Conservation (phyloP, 768 basidiomycete species). For the Lactifluus hygrophoroides region DNA sequence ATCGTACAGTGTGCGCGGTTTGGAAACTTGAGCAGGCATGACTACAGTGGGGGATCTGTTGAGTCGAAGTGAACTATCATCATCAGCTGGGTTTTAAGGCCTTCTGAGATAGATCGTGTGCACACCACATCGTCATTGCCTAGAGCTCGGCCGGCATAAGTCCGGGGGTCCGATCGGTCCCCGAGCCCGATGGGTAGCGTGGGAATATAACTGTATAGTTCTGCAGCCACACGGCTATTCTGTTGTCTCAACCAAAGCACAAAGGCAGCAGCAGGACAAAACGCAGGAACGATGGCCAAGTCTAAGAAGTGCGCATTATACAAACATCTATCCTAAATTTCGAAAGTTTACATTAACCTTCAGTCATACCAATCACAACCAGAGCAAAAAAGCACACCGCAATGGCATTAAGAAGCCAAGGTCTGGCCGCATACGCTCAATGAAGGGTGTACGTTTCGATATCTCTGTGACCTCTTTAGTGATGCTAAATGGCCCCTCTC, state of each 20-base stretch:
- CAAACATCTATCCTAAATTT: constrained; percentile 6
- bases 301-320: constrained; percentile 78
- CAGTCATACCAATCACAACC: constrained; percentile 93
- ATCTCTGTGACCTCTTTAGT: constrained; percentile 27
- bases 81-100: neutral
- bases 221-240: constrained; percentile 23
- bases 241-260: neutral
- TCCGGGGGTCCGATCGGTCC: neutral
- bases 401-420: constrained; percentile 91
- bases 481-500: constrained; percentile 5
- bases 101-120: neutral
- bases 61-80: neutral
- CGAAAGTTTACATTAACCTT: constrained; percentile 8
- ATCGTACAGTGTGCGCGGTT: constrained; percentile 89
- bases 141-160: neutral
- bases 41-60: neutral
- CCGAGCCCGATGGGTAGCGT: neutral
- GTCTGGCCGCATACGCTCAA: constrained; percentile 57
- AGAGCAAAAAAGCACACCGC: constrained; percentile 92
- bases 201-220: constrained; percentile 25
- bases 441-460: constrained; percentile 93
- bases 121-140: too few relatives aligned
- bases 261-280: constrained; percentile 13
- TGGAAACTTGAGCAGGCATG: constrained; percentile 49
- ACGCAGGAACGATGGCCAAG: constrained; percentile 70